Conservation (phyloP, 2,329 filamentous ascomycete species). For the Emmonsia crescens region DNA sequence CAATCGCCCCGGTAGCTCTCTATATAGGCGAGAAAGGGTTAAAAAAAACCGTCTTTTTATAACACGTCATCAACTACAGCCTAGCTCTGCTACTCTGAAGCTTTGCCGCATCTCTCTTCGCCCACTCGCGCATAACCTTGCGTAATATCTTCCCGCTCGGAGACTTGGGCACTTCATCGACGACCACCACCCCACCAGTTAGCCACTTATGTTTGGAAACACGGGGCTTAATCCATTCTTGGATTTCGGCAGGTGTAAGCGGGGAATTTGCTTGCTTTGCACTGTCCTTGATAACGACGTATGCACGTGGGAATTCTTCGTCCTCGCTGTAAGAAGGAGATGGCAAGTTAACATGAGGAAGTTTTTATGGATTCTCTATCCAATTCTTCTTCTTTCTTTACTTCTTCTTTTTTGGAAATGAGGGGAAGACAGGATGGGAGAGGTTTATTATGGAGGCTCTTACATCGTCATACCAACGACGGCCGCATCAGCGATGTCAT, state of each 20-base stretch:
- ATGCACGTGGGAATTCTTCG: constrained; percentile 59
- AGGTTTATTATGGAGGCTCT: background rate
- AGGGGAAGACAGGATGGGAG: too few species aligned
- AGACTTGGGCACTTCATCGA: constrained; percentile 38
- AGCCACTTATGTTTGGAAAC: constrained; percentile 37
- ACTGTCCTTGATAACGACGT: constrained; percentile 41
- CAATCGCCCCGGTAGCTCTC: too few species aligned
- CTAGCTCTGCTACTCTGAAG: constrained; percentile 16
- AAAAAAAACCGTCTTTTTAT: background rate
- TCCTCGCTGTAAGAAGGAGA: constrained; percentile 30
- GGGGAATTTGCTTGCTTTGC: constrained; percentile 33
- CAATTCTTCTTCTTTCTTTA: too few species aligned
- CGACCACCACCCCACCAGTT: constrained; percentile 35
- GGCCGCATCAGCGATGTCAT: constrained; percentile 47
- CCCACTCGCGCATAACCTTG: constrained; percentile 33
- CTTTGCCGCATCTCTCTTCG: constrained; percentile 25
- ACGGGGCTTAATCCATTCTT: constrained; percentile 31
- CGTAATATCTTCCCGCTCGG: constrained; percentile 39
- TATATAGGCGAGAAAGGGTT: too few species aligned
- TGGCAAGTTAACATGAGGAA: too few species aligned
- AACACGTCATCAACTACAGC: too few species aligned
- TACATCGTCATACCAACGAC: constrained; percentile 51
- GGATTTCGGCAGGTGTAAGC: constrained; percentile 35
- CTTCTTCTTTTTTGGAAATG: too few species aligned
- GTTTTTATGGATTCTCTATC: background rate